These are phyloP conservation scores for Apiotrichum sp. DNA, from an alignment of 1,284 basidiomycete species.

Conservation along the genomic window DNA sequence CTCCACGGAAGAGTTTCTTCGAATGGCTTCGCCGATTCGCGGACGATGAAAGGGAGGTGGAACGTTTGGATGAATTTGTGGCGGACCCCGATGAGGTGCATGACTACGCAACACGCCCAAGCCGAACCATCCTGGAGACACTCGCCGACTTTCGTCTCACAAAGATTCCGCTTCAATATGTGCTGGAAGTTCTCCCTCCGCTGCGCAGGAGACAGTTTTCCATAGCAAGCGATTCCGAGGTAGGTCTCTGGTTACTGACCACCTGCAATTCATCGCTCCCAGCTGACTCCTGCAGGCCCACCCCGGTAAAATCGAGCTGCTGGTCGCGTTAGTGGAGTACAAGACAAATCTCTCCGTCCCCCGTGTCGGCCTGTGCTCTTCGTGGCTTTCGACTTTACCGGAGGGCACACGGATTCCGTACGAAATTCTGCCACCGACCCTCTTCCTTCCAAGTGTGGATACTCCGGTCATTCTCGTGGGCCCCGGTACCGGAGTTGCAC, in stretches of 20 bases:
- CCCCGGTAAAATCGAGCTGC: conserved; percentile 68
- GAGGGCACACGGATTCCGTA: conserved; percentile 54
- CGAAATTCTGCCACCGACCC: conserved; percentile 62
- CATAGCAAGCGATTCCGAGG: conserved; percentile 67
- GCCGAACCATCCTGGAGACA: conserved; percentile 78
- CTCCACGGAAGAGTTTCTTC: conserved; percentile 80
- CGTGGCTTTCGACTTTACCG: conserved; percentile 62
- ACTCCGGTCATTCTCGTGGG: conserved; percentile 79
- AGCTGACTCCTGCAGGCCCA: conserved; percentile 52
- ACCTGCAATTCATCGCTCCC: too few species aligned
- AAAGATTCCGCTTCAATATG: conserved; percentile 65
- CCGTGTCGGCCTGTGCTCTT: conserved; percentile 78
- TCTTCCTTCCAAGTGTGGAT: conserved; percentile 56
- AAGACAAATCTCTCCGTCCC: conserved; percentile 74
- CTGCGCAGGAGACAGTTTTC: conserved; percentile 86
- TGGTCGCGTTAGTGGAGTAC: conserved; percentile 86
- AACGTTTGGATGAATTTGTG: conserved; percentile 76
- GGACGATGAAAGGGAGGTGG: conserved; percentile 66
- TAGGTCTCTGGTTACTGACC: conserved; percentile 17
- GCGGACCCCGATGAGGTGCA: conserved; percentile 69
- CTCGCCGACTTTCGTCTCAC: conserved; percentile 76
- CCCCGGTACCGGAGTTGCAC: conserved; percentile 90
- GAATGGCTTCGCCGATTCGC: conserved; percentile 69
- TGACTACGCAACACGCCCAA: conserved; percentile 74
- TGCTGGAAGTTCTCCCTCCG: conserved; percentile 79